A percentile compares a stretch with the other conserved stretches of the same genome.
phyloP scores from a whole-genome alignment of 352 stramenopile species.

The Pythium rhizo-oryzae region DNA sequence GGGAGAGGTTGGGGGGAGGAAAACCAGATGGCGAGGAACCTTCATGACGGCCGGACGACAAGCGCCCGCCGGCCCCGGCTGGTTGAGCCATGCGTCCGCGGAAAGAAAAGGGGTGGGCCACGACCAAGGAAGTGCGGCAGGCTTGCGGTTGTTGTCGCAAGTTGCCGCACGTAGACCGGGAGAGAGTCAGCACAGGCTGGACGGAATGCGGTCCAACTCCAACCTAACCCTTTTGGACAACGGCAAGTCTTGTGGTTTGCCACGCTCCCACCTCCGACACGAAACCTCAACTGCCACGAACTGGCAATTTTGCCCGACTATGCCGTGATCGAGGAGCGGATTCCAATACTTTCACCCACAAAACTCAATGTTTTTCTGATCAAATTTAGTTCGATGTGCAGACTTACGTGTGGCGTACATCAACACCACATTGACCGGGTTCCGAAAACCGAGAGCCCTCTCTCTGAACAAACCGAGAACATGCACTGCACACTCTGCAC shows the following conservation, averaged over 20 bases:
- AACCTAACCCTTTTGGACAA: neutral
- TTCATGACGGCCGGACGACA: constrained; percentile 3
- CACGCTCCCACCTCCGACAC: neutral
- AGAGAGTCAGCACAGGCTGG: neutral
- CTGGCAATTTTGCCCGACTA: neutral
- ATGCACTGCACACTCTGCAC: too few relatives aligned
- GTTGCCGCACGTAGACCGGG: neutral
- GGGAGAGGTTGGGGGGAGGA: neutral
- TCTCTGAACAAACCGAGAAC: neutral
- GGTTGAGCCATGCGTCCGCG: neutral
- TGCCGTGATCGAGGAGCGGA: neutral
- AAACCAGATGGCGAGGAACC: constrained; percentile 3
- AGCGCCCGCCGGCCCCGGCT: neutral
- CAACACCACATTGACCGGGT: neutral
- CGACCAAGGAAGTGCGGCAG: too few relatives aligned
- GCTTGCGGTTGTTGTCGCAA: neutral
- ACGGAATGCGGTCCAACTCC: neutral
- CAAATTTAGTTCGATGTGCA: too few relatives aligned
- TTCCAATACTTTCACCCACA: neutral
- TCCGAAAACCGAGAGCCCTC: neutral
- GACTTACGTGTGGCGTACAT: neutral
- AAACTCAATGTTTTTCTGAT: neutral
- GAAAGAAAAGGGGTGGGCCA: neutral
- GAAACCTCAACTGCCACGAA: constrained; percentile 1
- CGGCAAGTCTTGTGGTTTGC: neutral